phyloP scores from a whole-genome alignment of 108 stramenopile species.

The Nitzschia putrida region DNA sequence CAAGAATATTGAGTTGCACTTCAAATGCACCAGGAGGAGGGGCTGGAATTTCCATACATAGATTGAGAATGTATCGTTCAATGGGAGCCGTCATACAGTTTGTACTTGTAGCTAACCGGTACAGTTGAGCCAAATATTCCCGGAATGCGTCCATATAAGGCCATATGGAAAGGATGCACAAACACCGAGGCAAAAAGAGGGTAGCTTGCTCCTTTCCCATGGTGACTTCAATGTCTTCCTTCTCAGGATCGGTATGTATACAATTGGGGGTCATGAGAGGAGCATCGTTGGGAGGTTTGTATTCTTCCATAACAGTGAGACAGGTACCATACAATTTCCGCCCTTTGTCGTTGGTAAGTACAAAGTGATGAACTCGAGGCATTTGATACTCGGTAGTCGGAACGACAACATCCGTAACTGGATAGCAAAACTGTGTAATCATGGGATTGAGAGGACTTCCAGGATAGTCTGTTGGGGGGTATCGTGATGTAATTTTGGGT shows the following conservation, averaged over 20 bases:
- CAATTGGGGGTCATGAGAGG: conserved; percentile 1
- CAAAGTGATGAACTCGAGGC: conserved; percentile 86
- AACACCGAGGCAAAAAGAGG: conserved; percentile 82
- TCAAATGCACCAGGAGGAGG: conserved; percentile 94
- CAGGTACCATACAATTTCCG: conserved; percentile 84
- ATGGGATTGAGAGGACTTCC: conserved; percentile 84
- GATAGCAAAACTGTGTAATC: conserved; percentile 83
- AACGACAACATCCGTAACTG: conserved; percentile 65
- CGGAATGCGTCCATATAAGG: conserved; percentile 92
- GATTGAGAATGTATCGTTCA: conserved; percentile 94
- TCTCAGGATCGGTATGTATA: conserved; percentile 22
- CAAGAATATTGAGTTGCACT: conserved; percentile 75
- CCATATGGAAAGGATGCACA: conserved; percentile 93
- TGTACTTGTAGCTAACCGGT: conserved; percentile 88
- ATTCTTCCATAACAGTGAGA: conserved; percentile 85
- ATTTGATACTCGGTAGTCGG: conserved; percentile 65
- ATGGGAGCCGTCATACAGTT: conserved; percentile 87
- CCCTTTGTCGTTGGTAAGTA: conserved; percentile 79
- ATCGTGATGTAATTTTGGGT: conserved; percentile 78
- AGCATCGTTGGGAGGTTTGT: conserved; percentile 35
- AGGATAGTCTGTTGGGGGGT: conserved; percentile 66
- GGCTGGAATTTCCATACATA: conserved; percentile 94
- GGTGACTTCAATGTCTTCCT: conserved; percentile 50
- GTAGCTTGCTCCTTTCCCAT: conserved; percentile 33
- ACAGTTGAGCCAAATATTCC: conserved; percentile 88